These are phyloP conservation scores for Petunia axillaris DNA, from an alignment of 257 asterid genomes.

Conservation along the genomic window DNA sequence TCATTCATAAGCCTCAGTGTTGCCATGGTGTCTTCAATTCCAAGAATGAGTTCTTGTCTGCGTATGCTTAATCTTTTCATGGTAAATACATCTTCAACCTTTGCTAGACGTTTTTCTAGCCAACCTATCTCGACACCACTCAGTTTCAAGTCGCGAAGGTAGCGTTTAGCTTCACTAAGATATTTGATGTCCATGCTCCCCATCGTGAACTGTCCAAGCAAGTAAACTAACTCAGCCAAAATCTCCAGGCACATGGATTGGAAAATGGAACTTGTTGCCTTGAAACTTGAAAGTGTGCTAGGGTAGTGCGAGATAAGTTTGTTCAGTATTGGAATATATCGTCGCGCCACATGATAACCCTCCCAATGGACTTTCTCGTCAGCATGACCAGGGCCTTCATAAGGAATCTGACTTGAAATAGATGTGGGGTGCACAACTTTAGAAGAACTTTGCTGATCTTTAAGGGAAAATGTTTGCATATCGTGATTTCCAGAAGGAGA, in stretches of 20 bases:
- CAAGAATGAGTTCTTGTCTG: background rate
- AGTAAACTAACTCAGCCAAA: conserved; percentile 25
- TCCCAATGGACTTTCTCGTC: conserved; percentile 27
- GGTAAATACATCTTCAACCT: background rate
- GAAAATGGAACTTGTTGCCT: background rate
- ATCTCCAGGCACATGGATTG: conserved; percentile 14
- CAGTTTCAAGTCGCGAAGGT: conserved; percentile 20
- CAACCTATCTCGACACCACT: conserved; percentile 24
- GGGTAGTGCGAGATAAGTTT: conserved; percentile 23
- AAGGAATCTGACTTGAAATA: conserved; percentile 19
- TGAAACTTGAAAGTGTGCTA: conserved; percentile 8
- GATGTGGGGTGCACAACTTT: background rate
- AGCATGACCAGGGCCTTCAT: background rate
- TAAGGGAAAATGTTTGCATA: background rate
- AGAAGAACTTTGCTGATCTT: background rate
- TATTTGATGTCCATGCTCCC: background rate
- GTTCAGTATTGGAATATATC: conserved; percentile 22
- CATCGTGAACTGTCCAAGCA: conserved; percentile 25
- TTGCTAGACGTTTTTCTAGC: conserved; percentile 18
- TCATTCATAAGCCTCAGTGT: background rate
- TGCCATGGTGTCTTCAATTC: background rate
- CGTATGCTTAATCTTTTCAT: conserved; percentile 16
- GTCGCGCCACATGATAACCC: conserved; percentile 19
- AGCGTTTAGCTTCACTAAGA: background rate
- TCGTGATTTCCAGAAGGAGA: background rate